Evolutionary conservation across 2,329 filamentous ascomycete species (phyloP), one percentile per base, ranked within the genome.

Genomic region (Thelonectria blattea): DNA sequence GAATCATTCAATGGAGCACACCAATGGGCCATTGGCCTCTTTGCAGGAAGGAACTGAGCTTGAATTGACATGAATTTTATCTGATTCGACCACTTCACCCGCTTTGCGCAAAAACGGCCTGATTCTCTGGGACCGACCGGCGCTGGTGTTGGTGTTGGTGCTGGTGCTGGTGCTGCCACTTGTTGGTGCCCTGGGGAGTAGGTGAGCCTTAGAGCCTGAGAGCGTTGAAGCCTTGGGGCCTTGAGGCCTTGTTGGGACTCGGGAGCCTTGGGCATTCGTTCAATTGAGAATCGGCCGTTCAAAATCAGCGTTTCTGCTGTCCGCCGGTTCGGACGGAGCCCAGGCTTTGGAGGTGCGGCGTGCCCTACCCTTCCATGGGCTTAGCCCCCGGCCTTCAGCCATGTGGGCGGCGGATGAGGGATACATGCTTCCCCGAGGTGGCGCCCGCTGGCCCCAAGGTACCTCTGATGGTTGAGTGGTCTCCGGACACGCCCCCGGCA

Each of bases 261-360:
- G 12, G 32, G 39, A 46, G 55, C 47, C 46, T 58, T 56, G 46
- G 57, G 52, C 57, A 52, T 60, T 60, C 52, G 56, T 50, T 43
- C 22, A 7, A 30, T 24, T 7, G 4, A 24, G 22, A 24, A 24
- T 24, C 22, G 22, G 22, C 8, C 27, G 27, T 30, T 30, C 27
- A 10, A 10, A 54, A 30, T 43, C 42, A 47, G 42, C 24, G 52
- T 46, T 51, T 51, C 45, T 56, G 34, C 45, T 27, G 47, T 27
- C 39, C 39, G 24, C 46, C 17, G 47, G 47, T 12, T 39, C 49
- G 37, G 49, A 46, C 17, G 34, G 49, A 56, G 42, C 37, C 37
- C 11, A 15, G 34, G 15, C 34, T 37, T 37, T 14, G 34, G 34
- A 34, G 42, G 24, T 46, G 17, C 20, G n/a, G 20, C 18, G 34